Evolutionary conservation across 169 alveolate genomes (phyloP), one percentile per base, ranked within the genome.

Genomic region (Plasmodium malariae): DNA sequence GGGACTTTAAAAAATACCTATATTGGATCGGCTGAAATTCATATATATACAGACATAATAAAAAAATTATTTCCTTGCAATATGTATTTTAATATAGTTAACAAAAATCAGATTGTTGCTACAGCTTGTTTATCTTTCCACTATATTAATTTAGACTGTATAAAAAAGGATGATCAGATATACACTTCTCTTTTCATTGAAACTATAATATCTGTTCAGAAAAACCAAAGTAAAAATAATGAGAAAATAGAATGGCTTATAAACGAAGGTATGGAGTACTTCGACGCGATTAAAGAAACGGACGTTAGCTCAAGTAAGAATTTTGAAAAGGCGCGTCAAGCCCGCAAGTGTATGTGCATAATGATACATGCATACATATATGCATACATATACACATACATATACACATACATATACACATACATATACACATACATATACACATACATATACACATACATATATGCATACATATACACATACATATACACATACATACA

Each of bases 131-230:
- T 76, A 30, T 76, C 89, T 26, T 76, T 76, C 17, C 89, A 76
- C 24, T 76, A 76, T 36, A 76, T 76, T 34, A 76, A 76, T 68
- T 76, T 76, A 62, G 65, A 76, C 24, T 76, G 76, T 67, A 76
- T 76, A 76, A 76, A 36, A 37, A 76, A 76, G 65, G 89, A 76
- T 14, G 89, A 76, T 55, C 89, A 76, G 24, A 60, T 76, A 34
- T 76, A 76, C 49, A 76, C 89, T 9, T 76, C 89, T 21, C 48
- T 76, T 45, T 76, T 76, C 21, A 76, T 76, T 51, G 89, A 76
- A 51, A 76, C 89, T 14, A 76, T 76, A 24, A 76, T 76, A 17
- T 62, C 89, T 5, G 89, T 76, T 76, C 89, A 76, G 68, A 76
- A 76, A 76, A 43, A 30, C 30, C 89, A 76, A 36, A 62, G 36